Conservation (phyloP, 139 green algal species). For the Penium margaritaceum region DNA sequence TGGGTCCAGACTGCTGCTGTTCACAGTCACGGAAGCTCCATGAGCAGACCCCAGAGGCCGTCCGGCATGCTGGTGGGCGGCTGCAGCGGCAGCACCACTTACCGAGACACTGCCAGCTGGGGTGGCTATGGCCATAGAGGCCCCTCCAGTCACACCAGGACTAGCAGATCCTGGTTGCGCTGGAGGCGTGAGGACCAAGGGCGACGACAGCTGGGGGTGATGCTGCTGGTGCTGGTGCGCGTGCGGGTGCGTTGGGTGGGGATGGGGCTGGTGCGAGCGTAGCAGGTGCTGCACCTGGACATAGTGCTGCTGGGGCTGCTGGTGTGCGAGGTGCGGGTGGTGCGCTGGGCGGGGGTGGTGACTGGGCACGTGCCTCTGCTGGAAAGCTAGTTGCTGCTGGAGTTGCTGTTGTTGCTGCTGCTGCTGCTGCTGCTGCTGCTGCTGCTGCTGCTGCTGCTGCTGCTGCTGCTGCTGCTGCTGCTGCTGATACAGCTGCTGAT, state of each 20-base stretch:
- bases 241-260: background rate
- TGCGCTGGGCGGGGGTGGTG: background rate
- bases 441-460: conserved; percentile 4
- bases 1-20: conserved; percentile 11
- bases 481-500: background rate
- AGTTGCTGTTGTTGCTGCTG: conserved; percentile 6
- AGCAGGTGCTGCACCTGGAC: conserved; percentile 7
- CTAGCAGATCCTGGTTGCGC: too few relatives aligned
- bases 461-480: conserved; percentile 26
- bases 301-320: conserved; percentile 15
- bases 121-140: too few relatives aligned
- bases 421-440: conserved; percentile 23
- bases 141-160: too few relatives aligned
- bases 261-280: background rate
- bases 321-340: background rate
- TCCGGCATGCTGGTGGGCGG: background rate
- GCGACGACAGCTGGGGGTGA: conserved; percentile 4
- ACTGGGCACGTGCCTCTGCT: background rate
- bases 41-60: background rate
- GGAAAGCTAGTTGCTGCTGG: conserved; percentile 2
- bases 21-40: background rate
- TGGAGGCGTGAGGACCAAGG: too few relatives aligned
- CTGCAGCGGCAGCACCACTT: too few relatives aligned
- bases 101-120: too few relatives aligned
- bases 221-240: conserved; percentile 13